These are phyloP conservation scores for barrel medic (Medicago truncatula) DNA, from an alignment of 306 rosid genomes.

Conservation along the genomic window MtrunA17r5.0-ANR NC_053045.1:15371501-15372000, in stretches of 20 bases:
- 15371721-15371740: conserved; percentile 54
- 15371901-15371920: conserved; percentile 14
- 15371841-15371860: conserved; percentile 38
- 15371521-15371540: conserved; percentile 51
- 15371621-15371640: neutral
- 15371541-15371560: conserved; percentile 33
- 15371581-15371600: conserved; percentile 41
- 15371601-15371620: conserved; percentile 51
- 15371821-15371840: conserved; percentile 39
- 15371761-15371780: neutral
- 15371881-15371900: conserved; percentile 45
- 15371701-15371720: conserved; percentile 34
- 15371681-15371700: conserved; percentile 56
- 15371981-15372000: conserved; percentile 45
- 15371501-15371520: conserved; percentile 58
- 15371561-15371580: conserved; percentile 56
- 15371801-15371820: conserved; percentile 48
- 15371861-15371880: conserved; percentile 50
- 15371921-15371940: conserved; percentile 41
- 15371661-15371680: conserved; percentile 49
- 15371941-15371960: conserved; percentile 13
- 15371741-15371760: conserved; percentile 51
- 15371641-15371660: conserved; percentile 44
- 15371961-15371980: conserved; percentile 49
- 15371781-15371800: conserved; percentile 44